Evolutionary conservation across 1,284 basidiomycete genomes (phyloP).

Genomic region (Heterobasidion irregulare): DNA sequence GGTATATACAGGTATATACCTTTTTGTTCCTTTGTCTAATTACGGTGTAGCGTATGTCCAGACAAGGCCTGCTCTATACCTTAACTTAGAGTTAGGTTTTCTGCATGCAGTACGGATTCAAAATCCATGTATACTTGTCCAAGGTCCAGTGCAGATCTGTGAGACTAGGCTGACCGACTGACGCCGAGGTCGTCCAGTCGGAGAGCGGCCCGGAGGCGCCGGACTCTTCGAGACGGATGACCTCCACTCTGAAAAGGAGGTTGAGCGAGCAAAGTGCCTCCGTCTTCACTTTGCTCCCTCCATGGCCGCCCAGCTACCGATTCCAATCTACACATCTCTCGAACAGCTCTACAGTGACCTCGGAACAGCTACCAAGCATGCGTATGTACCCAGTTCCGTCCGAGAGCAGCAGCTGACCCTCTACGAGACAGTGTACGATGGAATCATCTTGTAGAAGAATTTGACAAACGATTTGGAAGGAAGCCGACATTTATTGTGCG

Average conservation of each 20-base stretch:
- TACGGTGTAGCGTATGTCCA: too few species aligned
- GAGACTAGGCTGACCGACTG: neutral
- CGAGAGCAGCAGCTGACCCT: neutral
- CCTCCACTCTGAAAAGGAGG: neutral
- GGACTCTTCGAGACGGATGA: neutral
- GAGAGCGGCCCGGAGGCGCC: neutral
- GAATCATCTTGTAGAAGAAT: conserved; percentile 55
- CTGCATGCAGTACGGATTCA: neutral
- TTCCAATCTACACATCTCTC: conserved; percentile 59
- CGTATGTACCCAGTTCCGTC: conserved; percentile 23
- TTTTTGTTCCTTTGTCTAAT: too few species aligned
- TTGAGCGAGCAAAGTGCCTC: neutral
- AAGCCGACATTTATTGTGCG: conserved; percentile 66
- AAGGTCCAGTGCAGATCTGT: neutral
- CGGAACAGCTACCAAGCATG: conserved; percentile 49
- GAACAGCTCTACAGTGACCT: conserved; percentile 51
- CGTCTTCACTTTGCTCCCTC: neutral
- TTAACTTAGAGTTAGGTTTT: too few species aligned
- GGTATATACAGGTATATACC: too few species aligned
- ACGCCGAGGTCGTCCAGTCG: neutral
- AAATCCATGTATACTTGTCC: neutral
- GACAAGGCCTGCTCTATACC: too few species aligned
- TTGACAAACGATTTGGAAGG: conserved; percentile 55
- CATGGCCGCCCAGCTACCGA: conserved; percentile 52
- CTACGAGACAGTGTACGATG: conserved; percentile 40